Conservation (phyloP, 2,329 filamentous ascomycete genomes). For the Talaromyces funiculosus region DNA sequence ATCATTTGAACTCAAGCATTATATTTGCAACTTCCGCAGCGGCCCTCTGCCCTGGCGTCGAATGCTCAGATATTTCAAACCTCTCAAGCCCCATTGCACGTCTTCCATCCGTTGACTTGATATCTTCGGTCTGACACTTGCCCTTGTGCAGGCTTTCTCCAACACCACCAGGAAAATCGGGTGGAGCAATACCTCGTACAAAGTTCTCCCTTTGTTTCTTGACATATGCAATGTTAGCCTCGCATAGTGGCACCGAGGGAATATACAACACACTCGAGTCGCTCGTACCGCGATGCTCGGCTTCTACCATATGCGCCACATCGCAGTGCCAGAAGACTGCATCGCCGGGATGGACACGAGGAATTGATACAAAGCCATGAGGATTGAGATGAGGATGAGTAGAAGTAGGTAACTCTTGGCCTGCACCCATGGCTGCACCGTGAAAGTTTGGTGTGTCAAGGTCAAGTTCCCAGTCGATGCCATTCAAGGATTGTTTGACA, state of each 20-base stretch:
- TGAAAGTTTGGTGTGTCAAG: constrained; percentile 32
- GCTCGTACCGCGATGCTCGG: constrained; percentile 30
- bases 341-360: constrained; percentile 35
- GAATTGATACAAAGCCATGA: constrained; percentile 36
- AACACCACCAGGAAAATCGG: constrained; percentile 17
- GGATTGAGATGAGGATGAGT: constrained; percentile 38
- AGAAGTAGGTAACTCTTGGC: constrained; percentile 31
- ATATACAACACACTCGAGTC: constrained; percentile 34
- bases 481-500: constrained; percentile 33
- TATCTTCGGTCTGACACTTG: not conserved
- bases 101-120: not conserved
- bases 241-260: constrained; percentile 33
- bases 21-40: not conserved
- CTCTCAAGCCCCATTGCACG: constrained; percentile 3
- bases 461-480: constrained; percentile 34
- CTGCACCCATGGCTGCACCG: constrained; percentile 30
- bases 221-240: constrained; percentile 27
- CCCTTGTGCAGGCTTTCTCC: constrained; percentile 7
- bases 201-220: constrained; percentile 47
- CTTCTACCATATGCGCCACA: constrained; percentile 38
- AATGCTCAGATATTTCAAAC: not conserved
- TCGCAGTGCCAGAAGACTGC: constrained; percentile 41
- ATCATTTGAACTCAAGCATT: constrained; percentile 1
- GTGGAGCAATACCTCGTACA: constrained; percentile 49
- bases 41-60: not conserved